These are phyloP conservation scores for Trametes versicolor DNA, from an alignment of 1,284 basidiomycete species.

Conservation along the genomic window DNA sequence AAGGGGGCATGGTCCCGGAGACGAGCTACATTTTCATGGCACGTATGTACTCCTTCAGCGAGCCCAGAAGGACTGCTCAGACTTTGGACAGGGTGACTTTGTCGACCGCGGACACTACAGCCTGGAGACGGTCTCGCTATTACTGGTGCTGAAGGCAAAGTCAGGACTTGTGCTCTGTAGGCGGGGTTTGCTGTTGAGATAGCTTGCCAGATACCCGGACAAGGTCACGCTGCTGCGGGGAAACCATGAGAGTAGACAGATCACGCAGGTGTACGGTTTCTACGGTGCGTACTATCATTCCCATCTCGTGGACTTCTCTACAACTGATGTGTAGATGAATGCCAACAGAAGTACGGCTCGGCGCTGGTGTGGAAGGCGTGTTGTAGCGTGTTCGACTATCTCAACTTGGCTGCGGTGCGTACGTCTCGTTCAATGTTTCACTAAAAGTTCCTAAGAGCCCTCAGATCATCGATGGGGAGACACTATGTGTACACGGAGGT, in stretches of 20 bases:
- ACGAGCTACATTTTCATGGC: constrained; percentile 99
- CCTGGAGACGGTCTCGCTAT: constrained; percentile 92
- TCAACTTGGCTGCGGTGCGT: constrained; percentile 92
- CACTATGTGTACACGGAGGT: constrained; percentile 93
- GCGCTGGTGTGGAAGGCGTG: constrained; percentile 96
- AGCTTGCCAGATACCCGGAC: constrained; percentile 81
- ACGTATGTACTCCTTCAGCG: constrained; percentile 58
- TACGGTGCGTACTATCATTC: constrained; percentile 72
- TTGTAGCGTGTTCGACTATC: constrained; percentile 94
- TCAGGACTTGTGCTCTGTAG: constrained; percentile 44
- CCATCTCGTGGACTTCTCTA: neutral
- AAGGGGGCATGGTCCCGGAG: constrained; percentile 88
- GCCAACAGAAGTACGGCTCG: constrained; percentile 96
- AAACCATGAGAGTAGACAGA: constrained; percentile 96
- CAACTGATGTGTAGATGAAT: constrained; percentile 75
- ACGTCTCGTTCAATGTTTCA: neutral
- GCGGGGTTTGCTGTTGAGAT: constrained; percentile 9
- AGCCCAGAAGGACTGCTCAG: constrained; percentile 36
- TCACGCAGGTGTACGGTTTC: constrained; percentile 98
- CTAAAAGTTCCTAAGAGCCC: neutral
- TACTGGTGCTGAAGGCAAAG: constrained; percentile 93
- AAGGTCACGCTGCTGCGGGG: constrained; percentile 91
- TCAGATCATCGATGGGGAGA: constrained; percentile 93
- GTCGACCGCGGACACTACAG: constrained; percentile 97
- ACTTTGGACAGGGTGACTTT: constrained; percentile 85